phyloP scores from a whole-genome alignment of 352 stramenopile genomes.

The Globisporangium nagaii region DNA sequence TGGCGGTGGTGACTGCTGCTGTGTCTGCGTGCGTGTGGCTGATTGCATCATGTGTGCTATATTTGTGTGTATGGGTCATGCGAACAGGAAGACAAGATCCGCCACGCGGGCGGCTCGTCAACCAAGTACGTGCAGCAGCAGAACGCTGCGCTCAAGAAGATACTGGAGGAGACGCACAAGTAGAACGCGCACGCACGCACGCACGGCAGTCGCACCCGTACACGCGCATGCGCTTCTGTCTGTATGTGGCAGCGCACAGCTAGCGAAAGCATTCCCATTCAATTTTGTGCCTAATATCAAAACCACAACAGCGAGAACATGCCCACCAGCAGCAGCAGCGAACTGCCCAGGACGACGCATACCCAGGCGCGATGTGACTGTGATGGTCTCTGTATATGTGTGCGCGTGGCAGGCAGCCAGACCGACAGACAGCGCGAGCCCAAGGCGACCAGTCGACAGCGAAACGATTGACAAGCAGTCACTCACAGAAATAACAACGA shows the following conservation, averaged over 20 bases:
- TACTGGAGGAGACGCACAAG: conserved; percentile 34
- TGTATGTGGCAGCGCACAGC: too few relatives aligned
- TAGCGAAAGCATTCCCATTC: too few relatives aligned
- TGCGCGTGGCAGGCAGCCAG: too few relatives aligned
- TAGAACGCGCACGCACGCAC: too few relatives aligned
- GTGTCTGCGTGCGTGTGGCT: background rate
- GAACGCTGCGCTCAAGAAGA: conserved; percentile 57
- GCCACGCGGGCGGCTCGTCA: conserved; percentile 37
- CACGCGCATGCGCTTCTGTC: too few relatives aligned
- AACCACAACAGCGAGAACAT: background rate
- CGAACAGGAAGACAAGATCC: conserved; percentile 65
- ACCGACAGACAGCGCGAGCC: too few relatives aligned
- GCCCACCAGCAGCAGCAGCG: background rate
- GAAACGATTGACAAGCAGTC: background rate
- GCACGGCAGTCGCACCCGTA: too few relatives aligned
- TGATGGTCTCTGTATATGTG: too few relatives aligned
- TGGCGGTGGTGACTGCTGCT: background rate
- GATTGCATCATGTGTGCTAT: background rate
- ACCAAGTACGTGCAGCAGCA: conserved; percentile 53
- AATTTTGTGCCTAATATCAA: too few relatives aligned
- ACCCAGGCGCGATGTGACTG: too few relatives aligned
- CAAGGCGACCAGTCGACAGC: too few relatives aligned
- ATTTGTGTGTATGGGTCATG: background rate
- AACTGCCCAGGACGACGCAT: too few relatives aligned
- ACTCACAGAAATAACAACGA: background rate